phyloP scores from a whole-genome alignment of 2,329 filamentous ascomycete species.

The Annulohypoxylon truncatum region DNA sequence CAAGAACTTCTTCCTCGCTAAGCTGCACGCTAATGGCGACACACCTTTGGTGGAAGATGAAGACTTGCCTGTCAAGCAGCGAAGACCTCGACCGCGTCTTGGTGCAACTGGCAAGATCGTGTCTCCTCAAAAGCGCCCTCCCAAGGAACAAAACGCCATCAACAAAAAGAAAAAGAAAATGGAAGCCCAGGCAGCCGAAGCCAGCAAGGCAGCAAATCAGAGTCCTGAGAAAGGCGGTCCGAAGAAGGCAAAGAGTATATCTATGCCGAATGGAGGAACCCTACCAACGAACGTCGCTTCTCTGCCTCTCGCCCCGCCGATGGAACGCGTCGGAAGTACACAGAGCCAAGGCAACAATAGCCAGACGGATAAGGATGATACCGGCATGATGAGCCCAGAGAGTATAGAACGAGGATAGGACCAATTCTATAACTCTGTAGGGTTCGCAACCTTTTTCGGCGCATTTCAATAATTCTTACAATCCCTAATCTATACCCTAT shows the following conservation, averaged over 20 bases:
- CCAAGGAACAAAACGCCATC: conserved; percentile 83
- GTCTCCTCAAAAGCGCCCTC: conserved; percentile 82
- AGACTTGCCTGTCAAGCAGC: conserved; percentile 91
- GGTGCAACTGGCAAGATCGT: conserved; percentile 86
- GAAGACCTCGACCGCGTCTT: conserved; percentile 74
- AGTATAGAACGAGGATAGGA: conserved; percentile 67
- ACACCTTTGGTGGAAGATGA: conserved; percentile 92
- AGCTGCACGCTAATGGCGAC: conserved; percentile 85
- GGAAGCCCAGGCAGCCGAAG: conserved; percentile 68
- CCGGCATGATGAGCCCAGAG: conserved; percentile 87
- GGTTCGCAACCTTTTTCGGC: background rate
- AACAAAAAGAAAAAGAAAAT: conserved; percentile 90
- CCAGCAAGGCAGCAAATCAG: conserved; percentile 52
- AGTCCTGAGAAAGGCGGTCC: conserved; percentile 54
- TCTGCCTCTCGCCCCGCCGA: conserved; percentile 57
- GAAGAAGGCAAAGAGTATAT: conserved; percentile 64
- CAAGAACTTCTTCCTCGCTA: conserved; percentile 90
- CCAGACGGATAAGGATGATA: conserved; percentile 75
- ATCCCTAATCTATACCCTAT: conserved; percentile 37
- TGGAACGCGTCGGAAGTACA: conserved; percentile 69
- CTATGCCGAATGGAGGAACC: conserved; percentile 51
- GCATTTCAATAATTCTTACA: conserved; percentile 30
- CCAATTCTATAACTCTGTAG: background rate
- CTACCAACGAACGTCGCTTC: conserved; percentile 54
- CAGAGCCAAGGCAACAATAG: conserved; percentile 69